These are phyloP conservation scores for Goffeauzyma gilvescens DNA, from an alignment of 768 basidiomycete genomes.

Conservation along the genomic window DNA sequence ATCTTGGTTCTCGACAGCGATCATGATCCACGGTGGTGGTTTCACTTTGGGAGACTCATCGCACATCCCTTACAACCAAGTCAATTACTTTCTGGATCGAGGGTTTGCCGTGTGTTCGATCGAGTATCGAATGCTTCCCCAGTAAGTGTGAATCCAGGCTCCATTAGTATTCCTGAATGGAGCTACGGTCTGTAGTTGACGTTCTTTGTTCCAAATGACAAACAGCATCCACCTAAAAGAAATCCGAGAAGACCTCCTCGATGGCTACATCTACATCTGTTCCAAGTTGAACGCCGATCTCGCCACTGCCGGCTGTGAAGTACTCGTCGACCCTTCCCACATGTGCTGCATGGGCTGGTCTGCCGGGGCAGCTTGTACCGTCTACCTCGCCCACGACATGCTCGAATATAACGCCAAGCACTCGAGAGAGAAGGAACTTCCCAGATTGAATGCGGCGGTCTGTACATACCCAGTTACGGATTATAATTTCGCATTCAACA, in stretches of 20 bases:
- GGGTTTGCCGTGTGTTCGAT: slow-evolving; percentile 8
- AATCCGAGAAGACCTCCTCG: slow-evolving; percentile 7
- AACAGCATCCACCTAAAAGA: slow-evolving; percentile 3
- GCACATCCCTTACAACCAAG: slow-evolving; percentile 10
- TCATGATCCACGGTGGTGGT: slow-evolving; percentile 11
- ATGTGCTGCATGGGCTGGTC: slow-evolving; percentile 11
- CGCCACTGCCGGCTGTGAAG: too few species aligned
- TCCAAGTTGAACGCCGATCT: too few species aligned
- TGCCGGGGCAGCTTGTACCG: too few species aligned
- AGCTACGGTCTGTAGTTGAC: background rate
- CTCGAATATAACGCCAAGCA: too few species aligned
- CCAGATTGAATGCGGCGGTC: too few species aligned
- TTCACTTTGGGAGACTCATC: slow-evolving; percentile 4
- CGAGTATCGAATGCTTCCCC: slow-evolving; percentile 10
- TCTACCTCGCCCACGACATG: too few species aligned
- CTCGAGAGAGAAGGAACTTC: too few species aligned
- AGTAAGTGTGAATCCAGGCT: background rate
- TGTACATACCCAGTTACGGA: too few species aligned
- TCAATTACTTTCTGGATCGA: slow-evolving; percentile 6
- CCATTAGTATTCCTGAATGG: background rate
- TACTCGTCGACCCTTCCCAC: too few species aligned
- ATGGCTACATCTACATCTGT: slow-evolving; percentile 9
- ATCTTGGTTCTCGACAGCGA: background rate
- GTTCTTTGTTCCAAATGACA: background rate
- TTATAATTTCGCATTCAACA: too few species aligned